A percentile compares a stretch with the other conserved stretches of the same genome.
Conservation (phyloP, 2,329 filamentous ascomycete genomes). For the Beauveria bassiana region DNA sequence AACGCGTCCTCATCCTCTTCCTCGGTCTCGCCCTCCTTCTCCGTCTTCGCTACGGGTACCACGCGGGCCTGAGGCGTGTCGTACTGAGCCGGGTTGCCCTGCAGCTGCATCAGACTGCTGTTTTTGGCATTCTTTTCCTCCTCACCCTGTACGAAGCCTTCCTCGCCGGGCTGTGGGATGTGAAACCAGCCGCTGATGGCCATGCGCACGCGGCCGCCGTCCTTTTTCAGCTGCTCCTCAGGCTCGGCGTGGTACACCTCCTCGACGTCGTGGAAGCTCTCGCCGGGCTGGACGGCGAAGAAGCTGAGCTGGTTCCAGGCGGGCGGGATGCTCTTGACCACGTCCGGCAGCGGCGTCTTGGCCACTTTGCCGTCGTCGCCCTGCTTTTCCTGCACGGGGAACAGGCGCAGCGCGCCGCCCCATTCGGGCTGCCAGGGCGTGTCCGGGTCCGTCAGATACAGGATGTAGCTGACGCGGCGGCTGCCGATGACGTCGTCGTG, state of each 20-base stretch:
- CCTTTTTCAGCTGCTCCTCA: slow-evolving; percentile 52
- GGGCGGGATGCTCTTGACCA: slow-evolving; percentile 76
- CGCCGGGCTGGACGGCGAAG: slow-evolving; percentile 95
- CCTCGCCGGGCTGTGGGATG: slow-evolving; percentile 89
- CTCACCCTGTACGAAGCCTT: slow-evolving; percentile 79
- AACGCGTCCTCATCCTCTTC: slow-evolving; percentile 42
- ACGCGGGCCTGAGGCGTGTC: slow-evolving; percentile 66
- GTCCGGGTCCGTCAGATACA: slow-evolving; percentile 92
- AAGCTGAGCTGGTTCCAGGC: slow-evolving; percentile 97
- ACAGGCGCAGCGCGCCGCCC: slow-evolving; percentile 87
- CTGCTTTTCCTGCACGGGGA: slow-evolving; percentile 59
- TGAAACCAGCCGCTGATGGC: slow-evolving; percentile 99
- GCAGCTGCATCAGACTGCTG: slow-evolving; percentile 86
- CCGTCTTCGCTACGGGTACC: slow-evolving; percentile 33
- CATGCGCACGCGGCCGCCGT: slow-evolving; percentile 81
- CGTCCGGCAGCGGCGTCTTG: slow-evolving; percentile 72
- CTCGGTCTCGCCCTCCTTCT: slow-evolving; percentile 21
- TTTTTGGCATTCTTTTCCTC: slow-evolving; percentile 84
- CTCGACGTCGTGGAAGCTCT: slow-evolving; percentile 98
- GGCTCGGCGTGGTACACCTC: slow-evolving; percentile 76
- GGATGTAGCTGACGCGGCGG: slow-evolving; percentile 88
- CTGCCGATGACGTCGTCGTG: slow-evolving; percentile 99
- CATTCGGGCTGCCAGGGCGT: slow-evolving; percentile 82
- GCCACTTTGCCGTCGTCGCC: slow-evolving; percentile 62
- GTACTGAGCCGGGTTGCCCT: slow-evolving; percentile 84